Percentiles rank a stretch among this genome's conserved stretches.
phyloP scores from a whole-genome alignment of 768 basidiomycete genomes.

The Omphalotus guepiniiformis region DNA sequence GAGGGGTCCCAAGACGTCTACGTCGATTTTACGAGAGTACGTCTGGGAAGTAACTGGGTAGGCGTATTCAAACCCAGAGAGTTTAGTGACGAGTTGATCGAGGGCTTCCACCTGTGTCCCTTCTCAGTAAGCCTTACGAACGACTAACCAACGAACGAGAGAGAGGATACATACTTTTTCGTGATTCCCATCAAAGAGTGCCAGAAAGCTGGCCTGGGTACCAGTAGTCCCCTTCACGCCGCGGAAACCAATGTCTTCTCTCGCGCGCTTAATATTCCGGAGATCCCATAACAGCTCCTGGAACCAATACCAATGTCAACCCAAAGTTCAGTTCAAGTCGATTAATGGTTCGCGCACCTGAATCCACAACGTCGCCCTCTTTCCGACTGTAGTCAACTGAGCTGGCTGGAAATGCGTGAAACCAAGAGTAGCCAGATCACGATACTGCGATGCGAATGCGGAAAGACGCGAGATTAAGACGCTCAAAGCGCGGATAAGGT shows the following conservation, averaged over 20 bases:
- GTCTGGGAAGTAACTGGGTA: conserved; percentile 99
- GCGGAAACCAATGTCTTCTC: conserved; percentile 92
- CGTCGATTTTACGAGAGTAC: conserved; percentile 96
- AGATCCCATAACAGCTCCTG: conserved; percentile 96
- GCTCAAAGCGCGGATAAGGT: conserved; percentile 84
- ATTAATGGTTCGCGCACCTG: conserved; percentile 48
- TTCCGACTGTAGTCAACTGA: conserved; percentile 96
- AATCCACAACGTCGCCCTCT: conserved; percentile 94
- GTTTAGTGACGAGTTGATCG: conserved; percentile 83
- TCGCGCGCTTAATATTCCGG: conserved; percentile 83
- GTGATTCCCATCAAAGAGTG: conserved; percentile 94
- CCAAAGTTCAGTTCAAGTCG: not conserved
- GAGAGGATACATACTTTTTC: conserved; percentile 54
- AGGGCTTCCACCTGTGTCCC: conserved; percentile 72
- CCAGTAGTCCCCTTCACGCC: conserved; percentile 99
- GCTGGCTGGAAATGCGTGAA: conserved; percentile 99
- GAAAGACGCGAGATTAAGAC: conserved; percentile 87
- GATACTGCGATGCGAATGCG: conserved; percentile 78
- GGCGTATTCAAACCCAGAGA: conserved; percentile 89
- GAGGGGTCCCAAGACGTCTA: conserved; percentile 87
- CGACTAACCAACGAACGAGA: not conserved
- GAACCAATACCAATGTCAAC: not conserved
- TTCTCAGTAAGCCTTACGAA: not conserved
- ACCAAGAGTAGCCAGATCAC: conserved; percentile 87
- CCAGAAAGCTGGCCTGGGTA: conserved; percentile 93